Conservation (phyloP, 2,329 filamentous ascomycete species). For the Ophiostoma sp. region DNA sequence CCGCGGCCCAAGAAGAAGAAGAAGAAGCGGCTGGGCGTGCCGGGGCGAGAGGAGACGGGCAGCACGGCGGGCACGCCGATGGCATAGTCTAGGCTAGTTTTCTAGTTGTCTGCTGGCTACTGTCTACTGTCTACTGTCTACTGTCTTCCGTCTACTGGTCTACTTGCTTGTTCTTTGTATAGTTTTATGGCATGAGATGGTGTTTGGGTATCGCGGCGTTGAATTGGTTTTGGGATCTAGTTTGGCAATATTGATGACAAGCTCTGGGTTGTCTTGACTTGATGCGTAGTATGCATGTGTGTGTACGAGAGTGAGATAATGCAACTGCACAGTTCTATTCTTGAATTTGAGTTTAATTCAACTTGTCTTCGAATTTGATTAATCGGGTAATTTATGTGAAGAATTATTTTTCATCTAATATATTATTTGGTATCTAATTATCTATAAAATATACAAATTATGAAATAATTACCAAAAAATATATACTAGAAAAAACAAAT, state of each 20-base stretch:
- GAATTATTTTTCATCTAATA: too few relatives aligned
- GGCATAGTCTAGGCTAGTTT: conserved; percentile 9
- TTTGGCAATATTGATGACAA: background rate
- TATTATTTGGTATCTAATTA: too few relatives aligned
- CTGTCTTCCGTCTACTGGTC: background rate
- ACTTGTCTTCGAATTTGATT: too few relatives aligned
- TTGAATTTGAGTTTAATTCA: too few relatives aligned
- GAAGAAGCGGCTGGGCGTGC: conserved; percentile 54
- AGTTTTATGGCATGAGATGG: background rate
- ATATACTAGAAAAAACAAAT: too few relatives aligned
- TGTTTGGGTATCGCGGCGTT: background rate
- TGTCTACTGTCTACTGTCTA: background rate
- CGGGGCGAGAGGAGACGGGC: conserved; percentile 51
- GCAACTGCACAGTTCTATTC: too few relatives aligned
- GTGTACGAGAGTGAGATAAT: too few relatives aligned
- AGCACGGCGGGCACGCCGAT: conserved; percentile 56
- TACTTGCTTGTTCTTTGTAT: background rate
- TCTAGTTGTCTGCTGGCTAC: too few relatives aligned
- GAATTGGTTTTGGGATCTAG: background rate
- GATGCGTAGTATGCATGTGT: too few relatives aligned
- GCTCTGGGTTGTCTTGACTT: background rate
- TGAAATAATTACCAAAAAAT: too few relatives aligned
- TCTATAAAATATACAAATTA: too few relatives aligned
- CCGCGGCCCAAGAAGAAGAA: conserved; percentile 70
- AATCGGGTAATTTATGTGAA: too few relatives aligned